A percentile compares a stretch with the other conserved stretches of the same genome.
Evolutionary conservation across 225 moss, liverwort and hornwort genomes (phyloP).

Genomic region (Pleurozium schreberi): DNA sequence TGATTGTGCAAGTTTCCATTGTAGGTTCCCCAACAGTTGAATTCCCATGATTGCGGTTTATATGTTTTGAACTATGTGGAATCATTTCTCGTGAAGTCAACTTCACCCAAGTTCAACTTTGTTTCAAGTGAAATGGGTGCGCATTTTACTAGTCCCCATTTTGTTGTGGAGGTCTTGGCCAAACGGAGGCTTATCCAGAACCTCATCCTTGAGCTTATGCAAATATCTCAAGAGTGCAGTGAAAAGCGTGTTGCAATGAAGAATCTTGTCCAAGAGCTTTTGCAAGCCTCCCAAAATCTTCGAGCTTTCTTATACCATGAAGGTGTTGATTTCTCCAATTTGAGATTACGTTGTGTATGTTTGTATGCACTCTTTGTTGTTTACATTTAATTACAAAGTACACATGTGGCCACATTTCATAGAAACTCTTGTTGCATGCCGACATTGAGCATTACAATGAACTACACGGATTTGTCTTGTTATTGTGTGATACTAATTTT

Average conservation of each 20-base stretch:
- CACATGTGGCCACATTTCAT: neutral
- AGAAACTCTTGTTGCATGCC: neutral
- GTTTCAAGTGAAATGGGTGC: neutral
- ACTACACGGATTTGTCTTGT: neutral
- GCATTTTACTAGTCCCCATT: neutral
- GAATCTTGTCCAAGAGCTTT: neutral
- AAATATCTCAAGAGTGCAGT: neutral
- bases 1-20: neutral
- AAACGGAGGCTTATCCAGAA: neutral
- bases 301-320: accelerated
- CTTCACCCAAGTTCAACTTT: neutral
- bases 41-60: neutral
- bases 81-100: neutral
- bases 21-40: neutral
- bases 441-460: neutral
- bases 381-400: neutral
- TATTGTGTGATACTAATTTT: neutral
- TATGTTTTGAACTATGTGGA: neutral
- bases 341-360: neutral
- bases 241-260: neutral
- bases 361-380: neutral
- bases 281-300: neutral
- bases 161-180: accelerated
- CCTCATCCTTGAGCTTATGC: neutral
- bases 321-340: accelerated